phyloP scores from a whole-genome alignment of 2,329 filamentous ascomycete genomes.

The Mycosphaerella sp. region DNA sequence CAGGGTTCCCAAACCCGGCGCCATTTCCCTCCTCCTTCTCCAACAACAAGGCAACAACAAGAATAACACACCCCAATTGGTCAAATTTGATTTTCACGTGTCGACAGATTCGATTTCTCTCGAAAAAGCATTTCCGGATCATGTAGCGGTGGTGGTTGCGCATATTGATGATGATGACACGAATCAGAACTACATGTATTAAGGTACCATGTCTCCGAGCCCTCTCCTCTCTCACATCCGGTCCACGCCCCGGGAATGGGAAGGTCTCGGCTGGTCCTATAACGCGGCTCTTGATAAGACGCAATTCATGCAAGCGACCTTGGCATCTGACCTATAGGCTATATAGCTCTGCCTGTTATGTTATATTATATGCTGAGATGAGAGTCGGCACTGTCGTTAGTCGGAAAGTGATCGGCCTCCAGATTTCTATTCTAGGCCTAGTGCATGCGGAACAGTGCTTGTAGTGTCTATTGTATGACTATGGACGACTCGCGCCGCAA shows the following conservation, averaged over 20 bases:
- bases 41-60: too few species aligned
- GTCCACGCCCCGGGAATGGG: not conserved
- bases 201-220: not conserved
- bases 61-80: too few species aligned
- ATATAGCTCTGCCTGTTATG: not conserved
- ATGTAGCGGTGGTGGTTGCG: too few species aligned
- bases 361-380: too few species aligned
- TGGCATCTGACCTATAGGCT: not conserved
- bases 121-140: too few species aligned
- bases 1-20: slow-evolving; percentile 9
- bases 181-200: too few species aligned
- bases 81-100: too few species aligned
- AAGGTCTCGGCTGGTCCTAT: not conserved
- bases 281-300: not conserved
- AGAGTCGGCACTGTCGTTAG: not conserved
- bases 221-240: not conserved
- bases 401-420: not conserved
- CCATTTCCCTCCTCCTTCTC: not conserved
- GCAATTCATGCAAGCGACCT: not conserved
- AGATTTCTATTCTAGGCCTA: too few species aligned
- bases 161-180: too few species aligned
- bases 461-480: slow-evolving; percentile 1
- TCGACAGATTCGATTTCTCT: not conserved
- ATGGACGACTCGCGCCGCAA: slow-evolving; percentile 8
- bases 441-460: too few species aligned